Evolutionary conservation across 2,329 filamentous ascomycete species (phyloP).

Genomic region (Phialocephala sp.): DNA sequence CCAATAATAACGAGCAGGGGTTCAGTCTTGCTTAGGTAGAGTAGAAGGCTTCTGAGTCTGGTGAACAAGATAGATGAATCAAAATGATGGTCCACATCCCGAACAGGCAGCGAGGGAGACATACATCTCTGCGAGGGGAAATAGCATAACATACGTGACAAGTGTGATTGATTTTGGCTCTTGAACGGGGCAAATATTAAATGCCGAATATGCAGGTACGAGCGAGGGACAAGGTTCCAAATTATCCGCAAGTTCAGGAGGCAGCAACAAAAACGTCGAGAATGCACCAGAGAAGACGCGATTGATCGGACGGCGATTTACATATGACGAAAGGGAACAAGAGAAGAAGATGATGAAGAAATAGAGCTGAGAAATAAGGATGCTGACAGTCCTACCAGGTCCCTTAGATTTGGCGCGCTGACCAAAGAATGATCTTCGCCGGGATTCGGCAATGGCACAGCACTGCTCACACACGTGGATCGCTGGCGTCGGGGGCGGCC

Average conservation of each 20-base stretch:
- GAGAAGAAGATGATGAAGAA: neutral
- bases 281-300: neutral
- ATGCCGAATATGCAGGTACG: constrained; percentile 7
- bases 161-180: neutral
- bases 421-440: constrained; percentile 2
- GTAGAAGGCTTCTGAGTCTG: neutral
- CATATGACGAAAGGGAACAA: neutral
- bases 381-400: neutral
- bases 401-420: neutral
- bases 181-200: constrained; percentile 6
- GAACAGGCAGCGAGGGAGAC: neutral
- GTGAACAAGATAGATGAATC: neutral
- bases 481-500: neutral
- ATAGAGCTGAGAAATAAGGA: neutral
- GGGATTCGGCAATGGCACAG: constrained; percentile 6
- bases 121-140: neutral
- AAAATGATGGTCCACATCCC: neutral
- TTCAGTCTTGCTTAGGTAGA: neutral
- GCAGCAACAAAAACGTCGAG: neutral
- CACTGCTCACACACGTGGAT: neutral
- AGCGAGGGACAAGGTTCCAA: neutral
- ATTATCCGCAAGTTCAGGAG: neutral
- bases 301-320: neutral
- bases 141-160: neutral
- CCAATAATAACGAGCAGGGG: neutral